These are phyloP conservation scores for Calocera cornea DNA, from an alignment of 768 basidiomycete species.

Conservation along the genomic window DNA sequence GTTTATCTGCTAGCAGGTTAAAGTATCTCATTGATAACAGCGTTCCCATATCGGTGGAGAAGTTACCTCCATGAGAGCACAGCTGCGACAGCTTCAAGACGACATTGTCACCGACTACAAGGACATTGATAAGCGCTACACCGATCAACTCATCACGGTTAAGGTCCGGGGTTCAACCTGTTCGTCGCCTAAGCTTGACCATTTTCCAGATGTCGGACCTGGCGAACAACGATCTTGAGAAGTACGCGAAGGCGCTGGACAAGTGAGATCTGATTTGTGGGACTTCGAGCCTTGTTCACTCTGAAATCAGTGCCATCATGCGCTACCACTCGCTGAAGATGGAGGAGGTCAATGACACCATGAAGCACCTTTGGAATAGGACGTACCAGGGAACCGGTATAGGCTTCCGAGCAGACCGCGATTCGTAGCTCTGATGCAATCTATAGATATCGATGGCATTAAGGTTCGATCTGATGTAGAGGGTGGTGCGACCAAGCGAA, in stretches of 20 bases:
- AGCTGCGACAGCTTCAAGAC: slow-evolving; percentile 47
- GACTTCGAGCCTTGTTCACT: slow-evolving; percentile 15
- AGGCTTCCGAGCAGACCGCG: slow-evolving; percentile 15
- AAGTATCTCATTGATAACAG: slow-evolving; percentile 27
- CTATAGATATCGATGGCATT: slow-evolving; percentile 89
- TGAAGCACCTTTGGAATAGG: slow-evolving; percentile 95
- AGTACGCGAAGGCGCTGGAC: slow-evolving; percentile 93
- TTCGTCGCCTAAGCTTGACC: not conserved
- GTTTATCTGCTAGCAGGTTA: not conserved
- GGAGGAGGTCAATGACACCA: slow-evolving; percentile 98
- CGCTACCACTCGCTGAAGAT: slow-evolving; percentile 94
- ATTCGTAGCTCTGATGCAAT: not conserved
- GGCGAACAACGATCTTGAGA: slow-evolving; percentile 93
- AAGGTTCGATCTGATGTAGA: slow-evolving; percentile 89
- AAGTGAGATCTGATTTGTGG: slow-evolving; percentile 47
- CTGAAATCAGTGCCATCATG: slow-evolving; percentile 73
- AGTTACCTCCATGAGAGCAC: slow-evolving; percentile 54
- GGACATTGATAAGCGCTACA: slow-evolving; percentile 72
- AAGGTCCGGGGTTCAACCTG: slow-evolving; percentile 44
- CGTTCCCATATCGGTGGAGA: slow-evolving; percentile 75
- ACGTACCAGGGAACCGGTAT: slow-evolving; percentile 96
- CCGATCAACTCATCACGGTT: slow-evolving; percentile 82
- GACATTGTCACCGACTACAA: slow-evolving; percentile 72
- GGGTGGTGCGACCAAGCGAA: slow-evolving; percentile 71
- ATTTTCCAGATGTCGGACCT: slow-evolving; percentile 77